Conservation (phyloP, 306 rosid species). For the Albizia julibrissin region DNA sequence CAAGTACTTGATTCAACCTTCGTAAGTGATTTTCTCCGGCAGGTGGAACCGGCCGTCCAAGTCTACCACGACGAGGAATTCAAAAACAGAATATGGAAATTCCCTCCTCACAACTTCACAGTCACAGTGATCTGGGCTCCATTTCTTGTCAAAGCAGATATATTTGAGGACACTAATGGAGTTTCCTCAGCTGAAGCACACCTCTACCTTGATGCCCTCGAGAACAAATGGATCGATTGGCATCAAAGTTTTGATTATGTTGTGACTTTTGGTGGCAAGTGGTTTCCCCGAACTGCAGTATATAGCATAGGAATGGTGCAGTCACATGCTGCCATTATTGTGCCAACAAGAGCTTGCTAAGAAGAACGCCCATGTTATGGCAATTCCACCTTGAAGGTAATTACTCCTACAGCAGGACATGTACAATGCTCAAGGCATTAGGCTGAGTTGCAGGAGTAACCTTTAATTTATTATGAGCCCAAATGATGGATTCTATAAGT, state of each 20-base stretch:
- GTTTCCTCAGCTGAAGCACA: conserved; percentile 67
- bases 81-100: conserved; percentile 74
- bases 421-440: no score
- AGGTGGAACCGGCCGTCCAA: conserved; percentile 75
- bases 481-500: no score
- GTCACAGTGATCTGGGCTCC: conserved; percentile 72
- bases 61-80: conserved; percentile 80
- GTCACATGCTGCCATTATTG: conserved; percentile 69
- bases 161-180: conserved; percentile 73
- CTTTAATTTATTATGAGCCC: no score
- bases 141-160: conserved; percentile 70
- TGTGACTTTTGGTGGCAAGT: conserved; percentile 66
- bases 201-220: conserved; percentile 63
- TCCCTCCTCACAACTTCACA: conserved; percentile 76
- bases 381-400: no score
- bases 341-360: conserved; percentile 46
- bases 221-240: conserved; percentile 58
- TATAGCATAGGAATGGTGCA: conserved; percentile 56
- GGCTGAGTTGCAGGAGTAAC: no score
- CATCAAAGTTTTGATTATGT: conserved; percentile 50
- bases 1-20: not conserved
- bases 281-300: conserved; percentile 77
- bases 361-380: no score
- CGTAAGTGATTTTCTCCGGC: conserved; percentile 32
- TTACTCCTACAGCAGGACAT: no score